Percentiles rank a stretch among this genome's conserved stretches.
Conservation (phyloP, 164 flowering plant genomes). For the Vitis cinerea region DNA sequence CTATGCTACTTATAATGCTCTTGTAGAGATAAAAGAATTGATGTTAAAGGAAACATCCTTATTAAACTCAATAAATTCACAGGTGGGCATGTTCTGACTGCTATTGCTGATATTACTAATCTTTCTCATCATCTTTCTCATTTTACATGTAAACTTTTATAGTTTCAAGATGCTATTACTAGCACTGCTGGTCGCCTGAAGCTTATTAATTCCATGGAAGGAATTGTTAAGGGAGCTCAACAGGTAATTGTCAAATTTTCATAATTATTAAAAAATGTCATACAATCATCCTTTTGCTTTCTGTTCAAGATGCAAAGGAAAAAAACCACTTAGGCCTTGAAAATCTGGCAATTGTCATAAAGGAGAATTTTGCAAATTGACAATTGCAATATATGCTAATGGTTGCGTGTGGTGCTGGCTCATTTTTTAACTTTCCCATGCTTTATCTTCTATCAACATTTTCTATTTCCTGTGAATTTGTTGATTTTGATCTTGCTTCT, state of each 20-base stretch:
- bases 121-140: not conserved
- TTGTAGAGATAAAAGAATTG: conserved; percentile 81
- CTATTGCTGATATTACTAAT: not conserved
- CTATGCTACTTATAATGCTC: conserved; percentile 90
- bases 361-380: too few relatives aligned
- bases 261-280: conserved; percentile 1
- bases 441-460: too few relatives aligned
- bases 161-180: conserved; percentile 80
- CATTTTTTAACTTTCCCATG: too few relatives aligned
- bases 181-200: conserved; percentile 58
- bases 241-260: conserved; percentile 48
- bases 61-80: conserved; percentile 74
- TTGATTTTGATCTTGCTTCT: too few relatives aligned
- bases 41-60: conserved; percentile 84
- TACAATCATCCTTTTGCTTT: not conserved
- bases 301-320: not conserved
- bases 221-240: conserved; percentile 65
- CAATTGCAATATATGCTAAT: too few relatives aligned
- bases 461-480: too few relatives aligned
- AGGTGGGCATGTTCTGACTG: conserved; percentile 41
- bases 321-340: too few relatives aligned
- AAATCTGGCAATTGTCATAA: not conserved
- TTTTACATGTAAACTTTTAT: conserved; percentile 11
- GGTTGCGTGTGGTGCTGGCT: too few relatives aligned
- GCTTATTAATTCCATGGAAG: conserved; percentile 78